Percentiles rank a stretch among this genome's conserved stretches.
Evolutionary conservation across 495 filamentous ascomycete species (phyloP).

Genomic region (Podospora tetraspora): DNA sequence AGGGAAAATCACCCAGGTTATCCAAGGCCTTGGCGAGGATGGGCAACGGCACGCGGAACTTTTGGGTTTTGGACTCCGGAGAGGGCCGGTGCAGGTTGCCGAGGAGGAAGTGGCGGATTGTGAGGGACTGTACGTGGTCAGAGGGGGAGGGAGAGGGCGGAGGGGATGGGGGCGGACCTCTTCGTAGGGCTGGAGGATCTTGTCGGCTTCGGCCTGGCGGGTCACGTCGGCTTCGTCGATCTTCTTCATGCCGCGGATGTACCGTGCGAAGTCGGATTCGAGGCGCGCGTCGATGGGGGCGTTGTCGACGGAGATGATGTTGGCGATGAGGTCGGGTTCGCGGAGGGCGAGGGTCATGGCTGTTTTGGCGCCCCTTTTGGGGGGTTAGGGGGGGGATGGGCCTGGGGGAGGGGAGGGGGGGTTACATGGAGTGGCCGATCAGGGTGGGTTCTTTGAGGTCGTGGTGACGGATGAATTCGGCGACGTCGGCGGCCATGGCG

Average conservation of each 20-base stretch:
- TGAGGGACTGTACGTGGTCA: too few relatives aligned
- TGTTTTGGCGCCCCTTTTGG: constrained; percentile 79
- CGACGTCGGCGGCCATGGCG: constrained; percentile 81
- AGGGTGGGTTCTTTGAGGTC: constrained; percentile 63
- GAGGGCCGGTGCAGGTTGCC: constrained; percentile 67
- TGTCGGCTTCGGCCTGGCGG: constrained; percentile 71
- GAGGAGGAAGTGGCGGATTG: constrained; percentile 86
- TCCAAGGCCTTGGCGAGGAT: constrained; percentile 34
- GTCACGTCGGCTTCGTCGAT: constrained; percentile 63
- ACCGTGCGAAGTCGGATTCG: constrained; percentile 67
- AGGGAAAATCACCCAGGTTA: constrained; percentile 83
- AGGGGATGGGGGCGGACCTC: too few relatives aligned
- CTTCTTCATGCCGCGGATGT: constrained; percentile 78
- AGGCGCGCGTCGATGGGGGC: constrained; percentile 77
- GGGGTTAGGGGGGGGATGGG: background rate
- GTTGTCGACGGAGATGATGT: constrained; percentile 85
- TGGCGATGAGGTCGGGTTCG: constrained; percentile 56
- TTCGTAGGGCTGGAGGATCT: constrained; percentile 74
- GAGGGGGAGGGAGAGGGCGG: too few relatives aligned
- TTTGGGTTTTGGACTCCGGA: constrained; percentile 16
- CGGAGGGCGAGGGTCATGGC: constrained; percentile 83
- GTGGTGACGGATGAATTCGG: constrained; percentile 72
- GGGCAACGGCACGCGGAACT: constrained; percentile 45
- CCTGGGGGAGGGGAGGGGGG: constrained; percentile 19
- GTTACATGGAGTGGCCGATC: constrained; percentile 91